Evolutionary conservation across 1,284 basidiomycete species (phyloP), one percentile per base, ranked within the genome.

Genomic region (Ustilago loliicola): DNA sequence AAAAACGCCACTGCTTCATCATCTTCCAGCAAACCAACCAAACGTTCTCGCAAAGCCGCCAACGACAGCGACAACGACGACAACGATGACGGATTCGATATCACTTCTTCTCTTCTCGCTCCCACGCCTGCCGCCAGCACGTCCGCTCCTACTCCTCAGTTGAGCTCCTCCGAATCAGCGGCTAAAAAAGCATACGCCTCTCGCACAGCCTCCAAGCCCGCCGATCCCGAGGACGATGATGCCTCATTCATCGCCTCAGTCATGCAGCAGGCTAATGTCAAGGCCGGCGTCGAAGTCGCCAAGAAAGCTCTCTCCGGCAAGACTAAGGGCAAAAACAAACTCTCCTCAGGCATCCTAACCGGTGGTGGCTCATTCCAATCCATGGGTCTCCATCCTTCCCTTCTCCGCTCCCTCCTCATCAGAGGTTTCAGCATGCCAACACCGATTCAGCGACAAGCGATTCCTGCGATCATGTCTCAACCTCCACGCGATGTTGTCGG

Each of bases 341-440:
- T 62, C n/a, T 74, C 58, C n/a, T 78, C 79, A 19, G 81, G 81
- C 27, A 65, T 79, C 40, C 65, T 80, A 29, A 79, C 74, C 2
- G 84, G 83, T n/a, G 84, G 84, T 13, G 84, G 84, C 5, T 84
- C 82, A 30, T 85, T 85, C 54, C 84, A 85, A 72, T 84, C 82
- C 70, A 85, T 85, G 83, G 84, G 84, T 60, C 89, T 98, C 7
- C 91, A 93, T 79, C 94, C 95, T 0, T 91, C 91, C 36, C 88
- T 98, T 0, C 89, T 97, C 30, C 91, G 94, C 54, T 92, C 95
- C 2, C 88, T 99, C 50, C 92, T 93, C 2, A 88, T 98, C n/a
- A 92, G 97, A 84, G 96, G 96, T 13, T 98, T 95, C 88, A 93
- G 93, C 59, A 93, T 92, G 45, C 97, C 97, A 13, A 99, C 97